Conservation (phyloP, 805 yeast genomes). For the Candida tibetensis region DNA sequence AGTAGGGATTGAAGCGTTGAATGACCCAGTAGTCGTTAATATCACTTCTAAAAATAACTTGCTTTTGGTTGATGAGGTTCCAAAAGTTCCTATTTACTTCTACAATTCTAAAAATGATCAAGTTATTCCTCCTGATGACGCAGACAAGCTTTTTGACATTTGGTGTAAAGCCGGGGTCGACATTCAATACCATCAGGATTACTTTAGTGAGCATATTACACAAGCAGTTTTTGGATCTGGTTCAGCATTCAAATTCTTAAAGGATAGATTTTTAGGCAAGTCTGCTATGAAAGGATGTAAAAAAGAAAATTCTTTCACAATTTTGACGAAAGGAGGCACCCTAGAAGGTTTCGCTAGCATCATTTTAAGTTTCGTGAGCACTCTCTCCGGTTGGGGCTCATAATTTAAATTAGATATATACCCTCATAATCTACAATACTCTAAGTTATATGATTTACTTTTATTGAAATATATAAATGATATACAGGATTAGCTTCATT, state of each 20-base stretch:
- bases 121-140: slow-evolving; percentile 10
- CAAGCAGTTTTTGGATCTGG: slow-evolving; percentile 16
- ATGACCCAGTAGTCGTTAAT: slow-evolving; percentile 2
- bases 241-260: slow-evolving; percentile 19
- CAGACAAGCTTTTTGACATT: slow-evolving; percentile 18
- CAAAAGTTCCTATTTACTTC: slow-evolving; percentile 11
- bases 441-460: too few relatives aligned
- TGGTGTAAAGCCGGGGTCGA: slow-evolving; percentile 19
- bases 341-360: too few relatives aligned
- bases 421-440: background rate
- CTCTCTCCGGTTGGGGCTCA: too few relatives aligned
- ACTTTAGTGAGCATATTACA: slow-evolving; percentile 23
- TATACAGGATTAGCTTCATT: too few relatives aligned
- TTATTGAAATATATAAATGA: too few relatives aligned
- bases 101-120: slow-evolving; percentile 12
- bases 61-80: slow-evolving; percentile 5
- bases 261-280: slow-evolving; percentile 14
- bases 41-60: slow-evolving; percentile 2
- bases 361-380: too few relatives aligned
- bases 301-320: too few relatives aligned
- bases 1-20: slow-evolving; percentile 1
- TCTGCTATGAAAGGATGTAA: slow-evolving; percentile 16
- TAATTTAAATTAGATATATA: too few relatives aligned
- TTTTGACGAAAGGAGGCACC: too few relatives aligned
- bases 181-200: slow-evolving; percentile 8